phyloP scores from a whole-genome alignment of 2,329 filamentous ascomycete species.

The Pseudogymnoascus sp. region DNA sequence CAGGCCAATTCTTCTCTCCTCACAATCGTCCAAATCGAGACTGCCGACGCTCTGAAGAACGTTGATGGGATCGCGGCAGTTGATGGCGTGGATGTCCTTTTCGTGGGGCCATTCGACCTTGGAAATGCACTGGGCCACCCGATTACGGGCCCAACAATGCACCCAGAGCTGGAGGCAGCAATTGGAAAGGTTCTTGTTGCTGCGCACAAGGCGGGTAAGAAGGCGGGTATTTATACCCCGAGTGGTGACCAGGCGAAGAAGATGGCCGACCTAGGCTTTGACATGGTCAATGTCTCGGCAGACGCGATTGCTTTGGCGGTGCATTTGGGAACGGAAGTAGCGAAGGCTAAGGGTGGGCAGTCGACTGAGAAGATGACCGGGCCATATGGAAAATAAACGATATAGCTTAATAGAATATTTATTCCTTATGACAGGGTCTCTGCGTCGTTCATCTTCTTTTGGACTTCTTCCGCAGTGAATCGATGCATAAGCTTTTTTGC shows the following conservation, averaged over 20 bases:
- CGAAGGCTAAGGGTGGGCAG: slow-evolving; percentile 36
- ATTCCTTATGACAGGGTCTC: slow-evolving; percentile 14
- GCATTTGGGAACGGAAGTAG: slow-evolving; percentile 39
- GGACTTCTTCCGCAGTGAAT: slow-evolving; percentile 59
- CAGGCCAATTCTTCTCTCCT: slow-evolving; percentile 49
- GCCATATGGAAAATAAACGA: slow-evolving; percentile 23
- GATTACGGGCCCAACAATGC: slow-evolving; percentile 51
- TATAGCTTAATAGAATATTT: slow-evolving; percentile 13
- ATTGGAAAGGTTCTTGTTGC: slow-evolving; percentile 51
- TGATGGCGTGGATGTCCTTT: slow-evolving; percentile 53
- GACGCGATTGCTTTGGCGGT: slow-evolving; percentile 46
- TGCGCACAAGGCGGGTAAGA: slow-evolving; percentile 54
- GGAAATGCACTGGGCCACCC: slow-evolving; percentile 57
- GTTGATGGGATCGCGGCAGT: slow-evolving; percentile 55
- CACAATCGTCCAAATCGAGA: slow-evolving; percentile 63
- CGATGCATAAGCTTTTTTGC: slow-evolving; percentile 71
- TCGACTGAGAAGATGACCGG: slow-evolving; percentile 22
- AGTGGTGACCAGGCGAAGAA: slow-evolving; percentile 46
- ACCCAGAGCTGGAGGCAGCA: slow-evolving; percentile 50
- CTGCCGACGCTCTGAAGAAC: slow-evolving; percentile 49
- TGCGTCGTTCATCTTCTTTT: slow-evolving; percentile 58
- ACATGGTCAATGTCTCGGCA: slow-evolving; percentile 52
- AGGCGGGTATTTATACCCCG: slow-evolving; percentile 52
- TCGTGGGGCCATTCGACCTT: slow-evolving; percentile 59
- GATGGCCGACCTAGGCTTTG: slow-evolving; percentile 49